Percentiles rank a stretch among this genome's conserved stretches.
phyloP scores from a whole-genome alignment of 345 rosid species.

The Populus ilicifolia region DNA sequence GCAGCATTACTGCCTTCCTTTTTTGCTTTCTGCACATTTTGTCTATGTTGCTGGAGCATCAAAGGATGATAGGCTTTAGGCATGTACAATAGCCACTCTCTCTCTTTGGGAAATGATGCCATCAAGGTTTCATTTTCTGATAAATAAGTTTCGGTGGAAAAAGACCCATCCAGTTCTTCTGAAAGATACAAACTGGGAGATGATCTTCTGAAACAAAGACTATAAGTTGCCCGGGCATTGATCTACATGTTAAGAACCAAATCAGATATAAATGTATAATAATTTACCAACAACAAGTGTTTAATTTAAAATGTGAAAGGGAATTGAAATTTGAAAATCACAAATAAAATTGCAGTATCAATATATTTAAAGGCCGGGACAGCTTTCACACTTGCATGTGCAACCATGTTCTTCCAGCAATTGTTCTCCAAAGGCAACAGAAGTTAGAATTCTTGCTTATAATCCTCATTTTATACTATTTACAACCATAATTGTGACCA shows the following conservation, averaged over 20 bases:
- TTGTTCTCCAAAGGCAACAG: not conserved
- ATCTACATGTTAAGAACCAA: conserved; percentile 43
- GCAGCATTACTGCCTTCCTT: conserved; percentile 48
- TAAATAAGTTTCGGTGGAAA: conserved; percentile 25
- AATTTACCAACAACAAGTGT: not conserved
- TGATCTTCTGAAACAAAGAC: conserved; percentile 72
- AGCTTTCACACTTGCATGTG: not conserved
- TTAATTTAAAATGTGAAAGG: not conserved
- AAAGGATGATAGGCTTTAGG: conserved; percentile 86
- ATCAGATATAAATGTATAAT: conserved; percentile 2
- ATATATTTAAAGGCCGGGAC: not conserved
- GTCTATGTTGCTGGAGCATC: conserved; percentile 72
- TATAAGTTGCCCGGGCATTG: conserved; percentile 78
- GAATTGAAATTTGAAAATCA: not conserved
- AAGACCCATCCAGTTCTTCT: conserved; percentile 35
- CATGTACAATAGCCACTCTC: conserved; percentile 70
- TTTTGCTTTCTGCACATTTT: conserved; percentile 44
- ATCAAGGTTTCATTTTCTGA: conserved; percentile 27
- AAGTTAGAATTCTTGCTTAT: not conserved
- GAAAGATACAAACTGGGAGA: conserved; percentile 63
- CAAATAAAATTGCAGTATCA: not conserved
- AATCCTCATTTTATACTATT: not conserved
- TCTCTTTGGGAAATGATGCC: conserved; percentile 28
- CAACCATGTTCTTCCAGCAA: not conserved
- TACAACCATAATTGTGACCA: not conserved